Evolutionary conservation across 805 yeast species (phyloP).

Genomic region (Vanderwaltozyma polyspora): DNA sequence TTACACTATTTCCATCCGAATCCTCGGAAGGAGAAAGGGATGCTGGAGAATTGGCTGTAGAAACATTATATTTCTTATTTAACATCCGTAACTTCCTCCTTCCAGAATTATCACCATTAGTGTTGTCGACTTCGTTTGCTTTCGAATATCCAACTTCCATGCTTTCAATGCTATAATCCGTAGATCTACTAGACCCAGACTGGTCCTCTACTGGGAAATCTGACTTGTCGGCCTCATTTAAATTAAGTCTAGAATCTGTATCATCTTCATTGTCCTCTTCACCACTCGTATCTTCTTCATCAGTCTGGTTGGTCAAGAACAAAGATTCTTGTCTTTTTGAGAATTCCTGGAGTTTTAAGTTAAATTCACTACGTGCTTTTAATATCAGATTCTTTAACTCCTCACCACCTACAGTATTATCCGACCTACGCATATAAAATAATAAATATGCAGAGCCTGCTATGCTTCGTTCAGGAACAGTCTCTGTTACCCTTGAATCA

Average conservation of each 20-base stretch:
- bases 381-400: conserved; percentile 31
- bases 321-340: conserved; percentile 16
- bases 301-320: conserved; percentile 19
- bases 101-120: conserved; percentile 10
- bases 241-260: no score
- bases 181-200: background rate
- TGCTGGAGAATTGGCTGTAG: background rate
- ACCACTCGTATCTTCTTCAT: conserved; percentile 11
- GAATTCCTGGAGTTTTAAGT: conserved; percentile 14
- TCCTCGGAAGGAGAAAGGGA: background rate
- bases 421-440: conserved; percentile 55
- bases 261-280: conserved; percentile 2
- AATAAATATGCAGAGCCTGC: conserved; percentile 78
- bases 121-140: conserved; percentile 3
- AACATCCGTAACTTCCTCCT: conserved; percentile 22
- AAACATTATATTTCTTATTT: conserved; percentile 13
- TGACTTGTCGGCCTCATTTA: conserved; percentile 3
- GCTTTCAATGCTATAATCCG: conserved; percentile 14
- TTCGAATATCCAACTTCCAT: conserved; percentile 17
- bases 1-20: background rate
- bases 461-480: conserved; percentile 49
- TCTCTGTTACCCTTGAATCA: conserved; percentile 62
- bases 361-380: conserved; percentile 31
- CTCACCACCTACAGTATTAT: conserved; percentile 36
- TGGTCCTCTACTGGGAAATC: background rate